Percentiles rank a stretch among this genome's conserved stretches.
These are phyloP conservation scores for Corinectria fuckeliana DNA, from an alignment of 2,329 filamentous ascomycete species.

Conservation along the genomic window DNA sequence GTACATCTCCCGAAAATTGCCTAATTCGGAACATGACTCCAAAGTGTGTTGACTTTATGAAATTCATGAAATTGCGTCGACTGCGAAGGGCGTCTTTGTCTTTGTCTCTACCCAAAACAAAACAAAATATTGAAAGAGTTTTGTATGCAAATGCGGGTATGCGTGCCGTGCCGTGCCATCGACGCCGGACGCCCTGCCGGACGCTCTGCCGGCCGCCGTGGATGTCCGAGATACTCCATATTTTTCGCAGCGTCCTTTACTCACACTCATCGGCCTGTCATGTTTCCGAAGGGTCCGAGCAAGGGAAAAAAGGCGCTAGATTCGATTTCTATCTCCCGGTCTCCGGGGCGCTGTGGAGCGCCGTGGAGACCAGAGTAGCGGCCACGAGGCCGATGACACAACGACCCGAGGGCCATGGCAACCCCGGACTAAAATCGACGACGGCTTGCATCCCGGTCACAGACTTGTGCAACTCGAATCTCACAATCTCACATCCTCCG, in stretches of 20 bases:
- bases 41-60: neutral
- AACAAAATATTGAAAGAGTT: neutral
- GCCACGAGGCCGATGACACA: neutral
- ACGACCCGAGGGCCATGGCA: neutral
- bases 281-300: neutral
- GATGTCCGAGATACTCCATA: neutral
- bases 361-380: neutral
- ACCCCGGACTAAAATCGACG: neutral
- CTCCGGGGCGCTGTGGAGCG: neutral
- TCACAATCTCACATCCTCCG: neutral
- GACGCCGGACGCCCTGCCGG: neutral
- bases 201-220: neutral
- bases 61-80: conserved; percentile 1
- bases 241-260: neutral
- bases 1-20: neutral
- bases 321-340: neutral
- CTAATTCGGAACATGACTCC: neutral
- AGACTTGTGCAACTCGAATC: neutral
- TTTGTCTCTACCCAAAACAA: neutral
- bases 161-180: neutral
- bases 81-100: neutral
- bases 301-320: neutral
- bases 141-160: neutral
- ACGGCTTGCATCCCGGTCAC: neutral
- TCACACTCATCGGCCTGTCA: too few relatives aligned